Evolutionary conservation across 257 asterid species (phyloP), one percentile per base, ranked within the genome.

Genomic region (Avicennia marina): DNA sequence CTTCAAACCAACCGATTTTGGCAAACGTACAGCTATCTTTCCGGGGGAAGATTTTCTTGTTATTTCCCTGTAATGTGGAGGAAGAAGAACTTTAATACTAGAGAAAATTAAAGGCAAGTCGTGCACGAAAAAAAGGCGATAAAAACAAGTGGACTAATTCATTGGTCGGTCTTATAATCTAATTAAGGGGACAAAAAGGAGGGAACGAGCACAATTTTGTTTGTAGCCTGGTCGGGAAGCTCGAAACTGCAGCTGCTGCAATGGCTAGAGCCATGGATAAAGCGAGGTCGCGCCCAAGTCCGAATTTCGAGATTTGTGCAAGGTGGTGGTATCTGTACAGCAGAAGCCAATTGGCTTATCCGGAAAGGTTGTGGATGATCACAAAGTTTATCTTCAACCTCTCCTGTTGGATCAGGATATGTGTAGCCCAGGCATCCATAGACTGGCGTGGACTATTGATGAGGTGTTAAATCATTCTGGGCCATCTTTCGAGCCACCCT

Each of bases 181-280:
- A 50, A 25, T n/a, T 3, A 10, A 4, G n/a, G n/a, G n/a, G n/a
- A n/a, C n/a, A n/a, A n/a, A n/a, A n/a, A n/a, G n/a, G n/a, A n/a
- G n/a, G n/a, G n/a, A n/a, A n/a, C n/a, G n/a, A n/a, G n/a, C n/a
- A n/a, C n/a, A n/a, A n/a, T n/a, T n/a, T n/a, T n/a, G 20, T 2
- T 5, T 11, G 32, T 41, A 21, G 78, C 82, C 88, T 77, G 75
- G 58, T 52, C 60, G 73, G 77, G 24, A 81, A 57, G 73, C 61
- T 67, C 55, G 91, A 68, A 53, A 79, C 66, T 9, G 78, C 66
- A 40, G 83, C 50, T 31, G 84, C 76, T 63, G 79, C 72, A 67
- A 77, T 56, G 80, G 90, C 53, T 21, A 75, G 49, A 56, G 89
- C 82, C 94, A 87, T 87, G 69, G 77, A 63, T 52, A n/a, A n/a